Evolutionary conservation across 345 rosid species (phyloP), one percentile per base, ranked within the genome.

Genomic region (Gossypioides kirkii): DNA sequence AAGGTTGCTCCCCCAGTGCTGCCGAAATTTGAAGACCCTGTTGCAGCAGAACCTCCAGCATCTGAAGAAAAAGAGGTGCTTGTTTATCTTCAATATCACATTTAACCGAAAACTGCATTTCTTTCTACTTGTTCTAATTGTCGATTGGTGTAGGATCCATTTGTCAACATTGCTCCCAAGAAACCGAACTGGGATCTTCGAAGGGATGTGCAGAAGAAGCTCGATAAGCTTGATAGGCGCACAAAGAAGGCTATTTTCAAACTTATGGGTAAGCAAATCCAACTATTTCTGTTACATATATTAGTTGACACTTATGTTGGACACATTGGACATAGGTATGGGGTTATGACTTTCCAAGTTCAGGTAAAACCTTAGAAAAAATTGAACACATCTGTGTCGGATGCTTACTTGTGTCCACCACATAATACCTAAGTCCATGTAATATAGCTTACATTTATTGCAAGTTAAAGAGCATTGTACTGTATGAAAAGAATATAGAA

Each of bases 121-220:
- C 7, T 46, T 12, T 16, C 12, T 46, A 10, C 47, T 65, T 46
- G 11, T 67, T 47, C 22, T 67, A 67, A 67, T 47, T 9, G 56
- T 47, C 46, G 46, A 47, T 46, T 67, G 55, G 1, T 67, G 14
- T 67, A 49, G 99, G 97, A 96, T 82, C 98, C 99, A 12, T 90
- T 96, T 78, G 86, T 86, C 74, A 96, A 88, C 83, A 93, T 96
- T 76, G 98, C 98, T 77, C 99, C 99, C 3, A 93, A 96, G 87
- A 93, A 96, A 78, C 96, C 99, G 10, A 96, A 96, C 75, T 93
- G 96, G 99, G 96, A 95, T 84, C 85, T 95, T 18, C 82, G 96
- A 59, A 93, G 98, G 73, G 97, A 91, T 47, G 68, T 73, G 25
- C 74, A 72, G 74, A 94, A 90, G 89, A 95, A 93, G 91, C 94